phyloP scores from a whole-genome alignment of 768 basidiomycete genomes.

The Podaxis pistillaris region DNA sequence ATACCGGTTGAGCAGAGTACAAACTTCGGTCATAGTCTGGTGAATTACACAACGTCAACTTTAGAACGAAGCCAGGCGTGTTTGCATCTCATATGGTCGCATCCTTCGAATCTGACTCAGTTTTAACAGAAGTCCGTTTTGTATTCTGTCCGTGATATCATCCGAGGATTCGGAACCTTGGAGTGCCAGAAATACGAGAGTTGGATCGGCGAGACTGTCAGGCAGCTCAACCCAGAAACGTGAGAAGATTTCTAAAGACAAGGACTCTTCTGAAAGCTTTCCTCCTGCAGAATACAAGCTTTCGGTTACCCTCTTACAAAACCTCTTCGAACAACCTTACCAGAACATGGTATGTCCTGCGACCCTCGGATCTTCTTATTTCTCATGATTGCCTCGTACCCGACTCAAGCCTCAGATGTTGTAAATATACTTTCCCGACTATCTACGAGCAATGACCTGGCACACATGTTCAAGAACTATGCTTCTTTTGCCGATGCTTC shows the following conservation, averaged over 20 bases:
- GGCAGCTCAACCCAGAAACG: neutral
- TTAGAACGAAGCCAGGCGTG: slow-evolving; percentile 12
- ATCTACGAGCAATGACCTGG: slow-evolving; percentile 37
- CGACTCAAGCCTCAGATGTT: neutral
- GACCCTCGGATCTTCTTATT: neutral
- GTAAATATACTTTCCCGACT: slow-evolving; percentile 43
- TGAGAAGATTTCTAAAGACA: neutral
- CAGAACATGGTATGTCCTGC: slow-evolving; percentile 10
- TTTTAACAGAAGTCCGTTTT: neutral
- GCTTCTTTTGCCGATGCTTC: slow-evolving; percentile 49
- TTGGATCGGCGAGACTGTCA: slow-evolving; percentile 29
- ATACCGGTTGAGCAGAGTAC: slow-evolving; percentile 40
- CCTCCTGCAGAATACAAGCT: slow-evolving; percentile 39
- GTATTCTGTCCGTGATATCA: slow-evolving; percentile 37
- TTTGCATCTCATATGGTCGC: neutral
- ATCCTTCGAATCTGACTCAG: neutral
- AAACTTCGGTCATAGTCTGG: slow-evolving; percentile 28
- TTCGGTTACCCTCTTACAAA: slow-evolving; percentile 57
- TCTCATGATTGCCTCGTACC: neutral
- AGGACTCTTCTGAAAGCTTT: neutral
- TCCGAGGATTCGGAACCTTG: slow-evolving; percentile 52
- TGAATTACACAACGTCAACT: slow-evolving; percentile 41
- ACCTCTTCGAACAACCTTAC: slow-evolving; percentile 55
- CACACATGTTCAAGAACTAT: slow-evolving; percentile 46
- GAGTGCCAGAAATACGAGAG: slow-evolving; percentile 35